Conservation (phyloP, 768 basidiomycete genomes). For the Thelephora aurantiotincta region DNA sequence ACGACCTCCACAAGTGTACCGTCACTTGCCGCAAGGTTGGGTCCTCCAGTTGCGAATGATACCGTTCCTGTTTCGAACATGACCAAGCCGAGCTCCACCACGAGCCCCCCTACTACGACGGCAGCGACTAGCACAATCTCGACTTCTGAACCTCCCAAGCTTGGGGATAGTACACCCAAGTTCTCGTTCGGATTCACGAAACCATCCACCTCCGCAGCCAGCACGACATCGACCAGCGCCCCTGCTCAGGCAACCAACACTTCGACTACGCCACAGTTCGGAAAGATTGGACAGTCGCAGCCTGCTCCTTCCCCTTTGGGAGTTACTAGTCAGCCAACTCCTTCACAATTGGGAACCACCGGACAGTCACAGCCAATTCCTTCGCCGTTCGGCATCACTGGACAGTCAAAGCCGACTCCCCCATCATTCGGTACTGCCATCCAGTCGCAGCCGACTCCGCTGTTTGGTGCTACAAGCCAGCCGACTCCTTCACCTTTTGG, state of each 20-base stretch:
- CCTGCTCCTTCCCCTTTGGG: background rate
- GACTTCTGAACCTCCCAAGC: no score
- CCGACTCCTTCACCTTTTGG: background rate
- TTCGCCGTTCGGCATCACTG: background rate
- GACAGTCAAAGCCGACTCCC: slow-evolving; percentile 2
- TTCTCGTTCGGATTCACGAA: slow-evolving; percentile 24
- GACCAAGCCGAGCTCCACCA: no score
- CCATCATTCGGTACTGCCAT: slow-evolving; percentile 13
- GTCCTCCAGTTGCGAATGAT: no score
- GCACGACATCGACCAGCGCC: slow-evolving; percentile 3
- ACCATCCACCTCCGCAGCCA: background rate
- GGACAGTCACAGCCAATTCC: slow-evolving; percentile 3
- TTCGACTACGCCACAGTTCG: slow-evolving; percentile 11
- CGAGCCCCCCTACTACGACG: no score
- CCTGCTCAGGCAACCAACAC: slow-evolving; percentile 11
- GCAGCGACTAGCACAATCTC: no score
- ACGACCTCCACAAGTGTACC: slow-evolving; percentile 12
- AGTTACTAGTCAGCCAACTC: slow-evolving; percentile 3
- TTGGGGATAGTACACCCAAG: slow-evolving; percentile 12
- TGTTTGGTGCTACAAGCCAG: slow-evolving; percentile 1
- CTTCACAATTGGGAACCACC: slow-evolving; percentile 13
- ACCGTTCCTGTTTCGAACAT: no score
- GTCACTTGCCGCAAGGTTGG: no score
- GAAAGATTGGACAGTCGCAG: slow-evolving; percentile 9
- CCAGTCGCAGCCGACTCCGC: slow-evolving; percentile 1